Percentiles rank a stretch among this genome's conserved stretches.
These are phyloP conservation scores for Secale cereale DNA, from an alignment of 176 grass and related monocot genomes.

Conservation along the genomic window DNA sequence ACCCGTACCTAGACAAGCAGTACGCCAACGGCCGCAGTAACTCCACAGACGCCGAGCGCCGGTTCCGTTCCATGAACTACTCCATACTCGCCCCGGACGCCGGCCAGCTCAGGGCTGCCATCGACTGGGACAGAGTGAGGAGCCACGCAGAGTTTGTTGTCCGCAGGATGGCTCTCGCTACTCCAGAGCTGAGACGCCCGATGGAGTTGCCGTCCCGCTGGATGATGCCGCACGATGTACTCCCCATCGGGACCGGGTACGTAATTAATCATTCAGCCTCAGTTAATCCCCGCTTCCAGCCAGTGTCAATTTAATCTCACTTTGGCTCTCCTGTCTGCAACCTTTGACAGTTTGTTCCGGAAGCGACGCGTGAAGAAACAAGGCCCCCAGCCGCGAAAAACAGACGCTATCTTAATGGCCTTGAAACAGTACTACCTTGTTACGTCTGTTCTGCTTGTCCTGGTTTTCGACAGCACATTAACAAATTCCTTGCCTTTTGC, in stretches of 20 bases:
- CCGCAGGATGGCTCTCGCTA: neutral
- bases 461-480: neutral
- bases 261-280: neutral
- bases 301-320: too few relatives aligned
- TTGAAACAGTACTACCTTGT: neutral
- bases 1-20: neutral
- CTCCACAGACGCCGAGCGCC: neutral
- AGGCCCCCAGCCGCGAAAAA: neutral
- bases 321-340: neutral
- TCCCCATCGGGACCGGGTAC: neutral
- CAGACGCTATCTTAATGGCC: neutral
- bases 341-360: neutral
- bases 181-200: neutral
- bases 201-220: neutral
- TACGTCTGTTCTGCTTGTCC: neutral
- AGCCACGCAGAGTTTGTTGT: neutral
- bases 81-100: neutral
- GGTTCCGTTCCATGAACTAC: neutral
- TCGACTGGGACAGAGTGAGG: neutral
- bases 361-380: neutral
- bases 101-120: neutral
- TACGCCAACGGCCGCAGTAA: neutral
- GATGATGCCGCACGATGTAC: neutral
- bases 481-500: neutral
- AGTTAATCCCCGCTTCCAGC: neutral